phyloP scores from a whole-genome alignment of 2,329 filamentous ascomycete genomes.

The Epichloe sibirici region DNA sequence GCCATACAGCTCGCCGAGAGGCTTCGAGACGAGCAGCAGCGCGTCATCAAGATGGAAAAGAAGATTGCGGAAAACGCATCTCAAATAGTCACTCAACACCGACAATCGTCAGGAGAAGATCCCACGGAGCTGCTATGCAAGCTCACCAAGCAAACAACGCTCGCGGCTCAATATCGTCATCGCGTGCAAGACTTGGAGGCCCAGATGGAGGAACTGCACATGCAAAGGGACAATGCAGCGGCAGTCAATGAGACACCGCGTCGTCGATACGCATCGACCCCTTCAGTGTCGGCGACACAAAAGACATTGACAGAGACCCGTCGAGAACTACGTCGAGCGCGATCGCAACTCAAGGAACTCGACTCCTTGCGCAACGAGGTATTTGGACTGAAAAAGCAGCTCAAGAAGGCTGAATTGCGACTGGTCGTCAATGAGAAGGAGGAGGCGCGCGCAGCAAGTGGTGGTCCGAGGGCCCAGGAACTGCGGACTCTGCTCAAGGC shows the following conservation, averaged over 20 bases:
- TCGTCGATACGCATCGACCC: slow-evolving; percentile 20
- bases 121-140: slow-evolving; percentile 38
- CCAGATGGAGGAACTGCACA: slow-evolving; percentile 30
- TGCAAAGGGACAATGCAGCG: slow-evolving; percentile 22
- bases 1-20: slow-evolving; percentile 52
- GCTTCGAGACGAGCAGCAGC: slow-evolving; percentile 56
- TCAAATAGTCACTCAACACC: slow-evolving; percentile 32
- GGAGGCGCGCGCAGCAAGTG: slow-evolving; percentile 24
- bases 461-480: slow-evolving; percentile 21
- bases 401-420: slow-evolving; percentile 31
- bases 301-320: slow-evolving; percentile 39
- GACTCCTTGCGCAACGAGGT: slow-evolving; percentile 40
- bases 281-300: slow-evolving; percentile 37
- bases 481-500: slow-evolving; percentile 31
- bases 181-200: slow-evolving; percentile 47
- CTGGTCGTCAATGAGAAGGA: slow-evolving; percentile 17
- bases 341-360: slow-evolving; percentile 41
- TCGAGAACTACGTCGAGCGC: slow-evolving; percentile 41
- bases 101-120: slow-evolving; percentile 26
- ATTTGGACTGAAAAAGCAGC: slow-evolving; percentile 36
- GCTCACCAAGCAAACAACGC: slow-evolving; percentile 43
- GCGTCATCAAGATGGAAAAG: slow-evolving; percentile 51
- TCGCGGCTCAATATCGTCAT: slow-evolving; percentile 44
- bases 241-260: slow-evolving; percentile 19
- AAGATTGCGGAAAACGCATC: slow-evolving; percentile 47